These are phyloP conservation scores for Corylus heterophylla DNA, from an alignment of 306 rosid genomes.

Conservation along the genomic window DNA sequence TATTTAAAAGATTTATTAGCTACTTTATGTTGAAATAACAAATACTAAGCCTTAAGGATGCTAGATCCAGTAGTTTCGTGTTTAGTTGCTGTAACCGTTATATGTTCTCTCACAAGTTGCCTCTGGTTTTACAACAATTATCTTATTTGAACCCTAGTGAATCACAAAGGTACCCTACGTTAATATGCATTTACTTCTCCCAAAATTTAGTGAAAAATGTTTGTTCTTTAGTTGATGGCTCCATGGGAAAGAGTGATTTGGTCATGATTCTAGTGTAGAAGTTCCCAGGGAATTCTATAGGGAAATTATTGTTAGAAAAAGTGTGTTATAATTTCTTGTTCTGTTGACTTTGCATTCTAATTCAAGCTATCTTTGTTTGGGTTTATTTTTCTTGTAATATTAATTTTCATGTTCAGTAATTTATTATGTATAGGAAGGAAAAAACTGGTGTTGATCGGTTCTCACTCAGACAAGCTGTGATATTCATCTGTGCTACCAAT, in stretches of 20 bases:
- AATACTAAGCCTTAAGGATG: neutral
- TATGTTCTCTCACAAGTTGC: neutral
- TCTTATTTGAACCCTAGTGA: neutral
- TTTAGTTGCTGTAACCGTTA: neutral
- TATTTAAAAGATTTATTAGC: too few relatives aligned
- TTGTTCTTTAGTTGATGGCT: neutral
- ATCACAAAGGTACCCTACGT: neutral
- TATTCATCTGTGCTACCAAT: slow-evolving; percentile 95
- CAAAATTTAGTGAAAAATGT: neutral
- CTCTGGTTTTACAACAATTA: neutral
- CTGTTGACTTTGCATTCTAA: neutral
- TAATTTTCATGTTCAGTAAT: slow-evolving; percentile 16
- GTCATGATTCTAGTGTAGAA: neutral
- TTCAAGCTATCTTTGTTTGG: slow-evolving; percentile 1
- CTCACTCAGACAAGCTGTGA: slow-evolving; percentile 94
- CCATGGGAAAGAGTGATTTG: neutral
- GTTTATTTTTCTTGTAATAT: slow-evolving; percentile 12
- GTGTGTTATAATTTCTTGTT: slow-evolving; percentile 1
- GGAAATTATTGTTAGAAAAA: neutral
- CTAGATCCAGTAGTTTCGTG: neutral
- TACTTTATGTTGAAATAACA: neutral
- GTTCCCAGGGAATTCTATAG: too few relatives aligned
- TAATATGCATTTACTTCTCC: neutral
- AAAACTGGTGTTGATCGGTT: slow-evolving; percentile 81
- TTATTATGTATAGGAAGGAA: slow-evolving; percentile 68